Conservation (phyloP, 1,139 yeast genomes). For the Nakaseomyces nivariensis region DNA sequence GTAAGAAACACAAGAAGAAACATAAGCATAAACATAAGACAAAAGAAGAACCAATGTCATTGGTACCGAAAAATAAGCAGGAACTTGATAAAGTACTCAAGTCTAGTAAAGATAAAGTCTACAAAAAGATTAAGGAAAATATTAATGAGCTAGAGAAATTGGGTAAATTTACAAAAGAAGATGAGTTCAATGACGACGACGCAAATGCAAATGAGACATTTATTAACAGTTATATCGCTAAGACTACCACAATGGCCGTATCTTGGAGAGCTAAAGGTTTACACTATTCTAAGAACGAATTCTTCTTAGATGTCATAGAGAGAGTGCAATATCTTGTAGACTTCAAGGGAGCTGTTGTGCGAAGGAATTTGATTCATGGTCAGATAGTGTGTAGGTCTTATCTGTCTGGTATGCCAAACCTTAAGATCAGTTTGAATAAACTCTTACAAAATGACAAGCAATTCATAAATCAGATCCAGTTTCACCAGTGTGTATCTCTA, state of each 20-base stretch:
- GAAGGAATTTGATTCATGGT: slow-evolving; percentile 56
- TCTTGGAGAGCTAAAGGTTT: slow-evolving; percentile 82
- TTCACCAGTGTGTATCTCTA: slow-evolving; percentile 73
- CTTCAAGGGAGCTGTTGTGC: slow-evolving; percentile 43
- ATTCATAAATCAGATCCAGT: slow-evolving; percentile 42
- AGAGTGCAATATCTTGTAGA: slow-evolving; percentile 54
- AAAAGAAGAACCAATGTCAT: slow-evolving; percentile 4
- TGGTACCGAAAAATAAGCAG: slow-evolving; percentile 4
- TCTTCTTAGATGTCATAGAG: slow-evolving; percentile 66
- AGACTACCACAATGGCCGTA: slow-evolving; percentile 62
- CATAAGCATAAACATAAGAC: slow-evolving; percentile 5
- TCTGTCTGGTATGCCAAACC: slow-evolving; percentile 69
- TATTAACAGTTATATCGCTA: slow-evolving; percentile 56
- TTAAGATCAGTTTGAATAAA: slow-evolving; percentile 60
- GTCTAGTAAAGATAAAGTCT: background rate
- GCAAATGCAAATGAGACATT: slow-evolving; percentile 16
- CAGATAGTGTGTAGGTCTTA: slow-evolving; percentile 56
- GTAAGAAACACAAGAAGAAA: slow-evolving; percentile 11
- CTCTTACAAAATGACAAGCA: slow-evolving; percentile 38
- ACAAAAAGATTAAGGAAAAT: slow-evolving; percentile 4
- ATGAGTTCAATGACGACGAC: slow-evolving; percentile 1
- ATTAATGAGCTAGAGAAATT: slow-evolving; percentile 6
- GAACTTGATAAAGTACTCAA: slow-evolving; percentile 1
- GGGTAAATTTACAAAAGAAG: background rate
- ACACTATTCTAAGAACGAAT: slow-evolving; percentile 67